A percentile compares a stretch with the other conserved stretches of the same genome.
Evolutionary conservation across 495 filamentous ascomycete species (phyloP).

Genomic region (Tetracladium setigerum): DNA sequence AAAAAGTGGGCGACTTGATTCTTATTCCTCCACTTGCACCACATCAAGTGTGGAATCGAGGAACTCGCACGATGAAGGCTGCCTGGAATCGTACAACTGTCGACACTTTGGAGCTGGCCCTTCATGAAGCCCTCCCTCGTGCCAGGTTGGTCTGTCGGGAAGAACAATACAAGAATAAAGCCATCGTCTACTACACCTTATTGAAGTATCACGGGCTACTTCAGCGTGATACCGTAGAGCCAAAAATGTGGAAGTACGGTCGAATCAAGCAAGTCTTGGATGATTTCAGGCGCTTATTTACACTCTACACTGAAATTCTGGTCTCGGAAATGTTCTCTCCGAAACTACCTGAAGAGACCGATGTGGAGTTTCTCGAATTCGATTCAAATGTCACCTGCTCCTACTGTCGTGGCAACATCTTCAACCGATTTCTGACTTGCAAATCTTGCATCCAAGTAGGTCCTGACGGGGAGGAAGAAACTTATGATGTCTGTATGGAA

Average conservation of each 20-base stretch:
- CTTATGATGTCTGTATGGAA: slow-evolving; percentile 95
- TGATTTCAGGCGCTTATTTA: slow-evolving; percentile 75
- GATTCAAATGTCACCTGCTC: slow-evolving; percentile 91
- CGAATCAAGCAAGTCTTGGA: slow-evolving; percentile 58
- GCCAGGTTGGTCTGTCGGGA: slow-evolving; percentile 93
- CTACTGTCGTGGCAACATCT: slow-evolving; percentile 93
- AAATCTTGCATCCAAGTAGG: slow-evolving; percentile 56
- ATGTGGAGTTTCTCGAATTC: slow-evolving; percentile 64
- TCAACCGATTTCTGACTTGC: slow-evolving; percentile 94
- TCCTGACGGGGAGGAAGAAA: slow-evolving; percentile 56
- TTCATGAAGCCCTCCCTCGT: slow-evolving; percentile 79
- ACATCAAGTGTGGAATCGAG: slow-evolving; percentile 97
- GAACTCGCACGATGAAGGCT: slow-evolving; percentile 89
- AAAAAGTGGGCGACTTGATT: slow-evolving; percentile 89
- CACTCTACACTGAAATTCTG: slow-evolving; percentile 67
- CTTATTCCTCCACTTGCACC: slow-evolving; percentile 93
- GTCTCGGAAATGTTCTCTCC: slow-evolving; percentile 76
- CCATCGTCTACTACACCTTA: slow-evolving; percentile 81
- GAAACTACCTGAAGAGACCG: slow-evolving; percentile 48
- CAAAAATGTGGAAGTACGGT: slow-evolving; percentile 33
- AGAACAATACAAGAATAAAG: slow-evolving; percentile 97
- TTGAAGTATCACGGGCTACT: slow-evolving; percentile 67
- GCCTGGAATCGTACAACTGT: slow-evolving; percentile 97
- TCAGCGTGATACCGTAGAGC: slow-evolving; percentile 29
- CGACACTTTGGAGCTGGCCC: slow-evolving; percentile 77